Percentiles rank a stretch among this genome's conserved stretches.
These are phyloP conservation scores for Ambrosia artemisiifolia DNA, from an alignment of 129 eudicot genomes.

Conservation along the genomic window DNA sequence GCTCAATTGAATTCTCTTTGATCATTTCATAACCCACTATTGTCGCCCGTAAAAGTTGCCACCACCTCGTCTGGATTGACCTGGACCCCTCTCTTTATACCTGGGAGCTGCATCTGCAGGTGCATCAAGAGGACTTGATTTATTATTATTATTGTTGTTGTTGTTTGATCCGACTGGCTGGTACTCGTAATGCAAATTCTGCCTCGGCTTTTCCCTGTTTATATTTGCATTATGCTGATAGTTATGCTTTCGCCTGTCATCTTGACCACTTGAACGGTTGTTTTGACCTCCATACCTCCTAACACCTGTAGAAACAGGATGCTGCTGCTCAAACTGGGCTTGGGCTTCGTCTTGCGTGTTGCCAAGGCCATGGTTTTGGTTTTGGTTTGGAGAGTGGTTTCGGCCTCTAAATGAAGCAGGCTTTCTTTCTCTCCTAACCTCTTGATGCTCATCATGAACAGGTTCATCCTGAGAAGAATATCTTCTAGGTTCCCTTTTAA, in stretches of 20 bases:
- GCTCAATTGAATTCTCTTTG: conserved; percentile 13
- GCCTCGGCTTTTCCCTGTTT: conserved; percentile 60
- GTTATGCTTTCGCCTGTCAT: conserved; percentile 43
- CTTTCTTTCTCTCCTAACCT: conserved; percentile 51
- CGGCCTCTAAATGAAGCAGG: conserved; percentile 39
- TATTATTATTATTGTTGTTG: conserved; percentile 35
- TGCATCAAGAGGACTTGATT: conserved; percentile 37
- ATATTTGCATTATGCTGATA: conserved; percentile 21
- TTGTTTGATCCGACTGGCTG: conserved; percentile 75
- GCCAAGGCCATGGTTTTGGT: neutral
- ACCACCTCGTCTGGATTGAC: conserved; percentile 68
- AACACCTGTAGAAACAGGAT: conserved; percentile 44
- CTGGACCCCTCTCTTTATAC: conserved; percentile 52
- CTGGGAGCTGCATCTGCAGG: conserved; percentile 40
- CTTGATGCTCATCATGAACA: conserved; percentile 28
- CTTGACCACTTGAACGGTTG: conserved; percentile 47
- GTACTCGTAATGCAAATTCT: conserved; percentile 70
- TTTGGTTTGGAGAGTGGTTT: conserved; percentile 30
- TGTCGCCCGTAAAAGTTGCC: conserved; percentile 57
- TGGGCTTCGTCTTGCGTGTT: conserved; percentile 33
- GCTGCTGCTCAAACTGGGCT: conserved; percentile 30
- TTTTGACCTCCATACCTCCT: conserved; percentile 54
- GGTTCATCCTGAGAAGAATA: conserved; percentile 21
- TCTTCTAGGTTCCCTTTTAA: conserved; percentile 21
- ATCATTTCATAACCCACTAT: conserved; percentile 44